These are phyloP conservation scores for Malbranchea cinnamomea DNA, from an alignment of 2,329 filamentous ascomycete species.

Conservation along the genomic window DNA sequence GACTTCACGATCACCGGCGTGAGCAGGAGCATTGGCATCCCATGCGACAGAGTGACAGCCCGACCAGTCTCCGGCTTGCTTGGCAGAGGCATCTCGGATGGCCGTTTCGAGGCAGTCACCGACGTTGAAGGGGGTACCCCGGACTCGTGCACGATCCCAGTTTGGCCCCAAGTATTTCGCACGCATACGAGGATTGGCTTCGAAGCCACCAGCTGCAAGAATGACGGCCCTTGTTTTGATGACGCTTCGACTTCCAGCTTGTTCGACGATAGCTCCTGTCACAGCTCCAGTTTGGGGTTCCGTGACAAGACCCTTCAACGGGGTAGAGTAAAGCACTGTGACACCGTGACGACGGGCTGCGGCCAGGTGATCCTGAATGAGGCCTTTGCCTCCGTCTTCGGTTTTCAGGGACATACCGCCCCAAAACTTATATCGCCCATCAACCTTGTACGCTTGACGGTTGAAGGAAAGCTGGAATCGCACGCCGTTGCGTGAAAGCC, in stretches of 20 bases:
- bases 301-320: constrained; percentile 19
- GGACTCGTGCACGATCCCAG: constrained; percentile 48
- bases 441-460: constrained; percentile 50
- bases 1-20: constrained; percentile 41
- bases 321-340: constrained; percentile 32
- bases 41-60: constrained; percentile 52
- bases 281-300: constrained; percentile 12
- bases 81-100: constrained; percentile 36
- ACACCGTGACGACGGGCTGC: constrained; percentile 33
- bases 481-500: constrained; percentile 41
- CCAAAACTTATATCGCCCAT: constrained; percentile 49
- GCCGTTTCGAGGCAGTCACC: constrained; percentile 44
- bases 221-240: constrained; percentile 15
- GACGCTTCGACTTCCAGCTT: constrained; percentile 5
- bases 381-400: constrained; percentile 43
- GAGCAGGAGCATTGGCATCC: constrained; percentile 45
- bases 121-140: constrained; percentile 50
- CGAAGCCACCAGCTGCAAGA: constrained; percentile 45
- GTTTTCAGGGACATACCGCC: constrained; percentile 48
- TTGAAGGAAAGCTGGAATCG: constrained; percentile 48
- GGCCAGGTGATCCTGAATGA: constrained; percentile 35
- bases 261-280: constrained; percentile 12
- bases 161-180: constrained; percentile 40
- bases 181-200: constrained; percentile 44
- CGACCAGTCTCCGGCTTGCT: constrained; percentile 43